Conservation (phyloP, 495 filamentous ascomycete genomes). For the Elaphomyces granulatus region DNA sequence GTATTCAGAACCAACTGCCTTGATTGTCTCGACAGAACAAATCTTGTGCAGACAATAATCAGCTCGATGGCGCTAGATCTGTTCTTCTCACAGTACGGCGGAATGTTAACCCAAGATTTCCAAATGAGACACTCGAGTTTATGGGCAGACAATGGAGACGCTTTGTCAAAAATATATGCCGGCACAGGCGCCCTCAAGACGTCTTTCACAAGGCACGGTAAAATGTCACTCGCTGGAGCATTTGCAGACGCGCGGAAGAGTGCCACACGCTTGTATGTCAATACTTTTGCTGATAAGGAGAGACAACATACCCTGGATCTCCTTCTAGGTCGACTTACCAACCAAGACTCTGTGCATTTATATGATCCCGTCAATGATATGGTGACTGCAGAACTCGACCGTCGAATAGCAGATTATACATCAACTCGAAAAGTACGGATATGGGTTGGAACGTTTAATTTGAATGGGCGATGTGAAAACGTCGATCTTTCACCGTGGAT, state of each 20-base stretch:
- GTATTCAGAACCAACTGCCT: conserved; percentile 93
- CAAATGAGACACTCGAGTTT: conserved; percentile 81
- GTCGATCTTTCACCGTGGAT: conserved; percentile 80
- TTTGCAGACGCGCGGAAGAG: conserved; percentile 91
- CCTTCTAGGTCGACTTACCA: conserved; percentile 68
- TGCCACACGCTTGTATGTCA: conserved; percentile 85
- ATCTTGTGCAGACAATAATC: conserved; percentile 89
- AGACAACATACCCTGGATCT: conserved; percentile 91
- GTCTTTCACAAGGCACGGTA: conserved; percentile 89
- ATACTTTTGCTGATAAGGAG: conserved; percentile 90
- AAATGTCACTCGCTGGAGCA: conserved; percentile 91
- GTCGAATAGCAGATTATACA: conserved; percentile 40
- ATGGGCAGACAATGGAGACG: conserved; percentile 98
- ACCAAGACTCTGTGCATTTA: conserved; percentile 68
- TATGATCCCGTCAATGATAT: conserved; percentile 91
- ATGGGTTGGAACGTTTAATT: conserved; percentile 84
- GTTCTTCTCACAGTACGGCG: conserved; percentile 55
- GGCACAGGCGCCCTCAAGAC: conserved; percentile 92
- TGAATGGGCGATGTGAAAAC: conserved; percentile 72
- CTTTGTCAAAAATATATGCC: conserved; percentile 88
- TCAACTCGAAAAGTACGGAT: conserved; percentile 40
- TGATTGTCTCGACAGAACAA: conserved; percentile 91
- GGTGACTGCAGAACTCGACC: conserved; percentile 59
- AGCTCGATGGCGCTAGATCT: conserved; percentile 78
- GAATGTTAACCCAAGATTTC: conserved; percentile 57